phyloP scores from a whole-genome alignment of 2,329 filamentous ascomycete genomes.

The Botryosphaeria agaves region DNA sequence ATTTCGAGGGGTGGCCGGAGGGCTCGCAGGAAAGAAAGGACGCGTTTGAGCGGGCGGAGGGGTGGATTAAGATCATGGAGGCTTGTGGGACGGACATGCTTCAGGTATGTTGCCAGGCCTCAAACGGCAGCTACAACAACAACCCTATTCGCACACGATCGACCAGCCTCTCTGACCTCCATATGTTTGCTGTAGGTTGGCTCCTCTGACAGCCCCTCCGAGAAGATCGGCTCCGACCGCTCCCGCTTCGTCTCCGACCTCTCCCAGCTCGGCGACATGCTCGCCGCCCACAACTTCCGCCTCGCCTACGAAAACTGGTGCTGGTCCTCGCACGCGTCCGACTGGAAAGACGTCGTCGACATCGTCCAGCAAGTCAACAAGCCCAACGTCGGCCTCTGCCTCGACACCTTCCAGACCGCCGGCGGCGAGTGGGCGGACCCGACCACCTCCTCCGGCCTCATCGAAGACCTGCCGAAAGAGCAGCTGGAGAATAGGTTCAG shows the following conservation, averaged over 20 bases:
- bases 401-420: slow-evolving; percentile 63
- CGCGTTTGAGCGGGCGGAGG: slow-evolving; percentile 42
- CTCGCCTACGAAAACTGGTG: slow-evolving; percentile 73
- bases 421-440: slow-evolving; percentile 61
- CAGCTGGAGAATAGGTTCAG: slow-evolving; percentile 34
- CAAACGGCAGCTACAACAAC: too few relatives aligned
- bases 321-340: slow-evolving; percentile 54
- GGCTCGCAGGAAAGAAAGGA: slow-evolving; percentile 40
- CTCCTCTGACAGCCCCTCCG: slow-evolving; percentile 42
- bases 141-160: too few relatives aligned
- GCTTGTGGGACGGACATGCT: slow-evolving; percentile 52
- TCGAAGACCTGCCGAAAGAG: slow-evolving; percentile 29
- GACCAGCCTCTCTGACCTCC: slow-evolving; percentile 1
- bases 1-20: slow-evolving; percentile 58
- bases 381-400: slow-evolving; percentile 53
- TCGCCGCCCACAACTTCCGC: slow-evolving; percentile 37
- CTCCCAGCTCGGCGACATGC: slow-evolving; percentile 43
- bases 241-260: slow-evolving; percentile 42
- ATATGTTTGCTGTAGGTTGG: slow-evolving; percentile 25
- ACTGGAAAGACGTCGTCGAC: slow-evolving; percentile 53
- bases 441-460: slow-evolving; percentile 40
- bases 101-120: slow-evolving; percentile 46
- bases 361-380: slow-evolving; percentile 46
- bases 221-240: slow-evolving; percentile 33
- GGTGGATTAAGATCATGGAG: slow-evolving; percentile 57